phyloP scores from a whole-genome alignment of 2,329 filamentous ascomycete genomes.

The Aspergillus awamori region DNA sequence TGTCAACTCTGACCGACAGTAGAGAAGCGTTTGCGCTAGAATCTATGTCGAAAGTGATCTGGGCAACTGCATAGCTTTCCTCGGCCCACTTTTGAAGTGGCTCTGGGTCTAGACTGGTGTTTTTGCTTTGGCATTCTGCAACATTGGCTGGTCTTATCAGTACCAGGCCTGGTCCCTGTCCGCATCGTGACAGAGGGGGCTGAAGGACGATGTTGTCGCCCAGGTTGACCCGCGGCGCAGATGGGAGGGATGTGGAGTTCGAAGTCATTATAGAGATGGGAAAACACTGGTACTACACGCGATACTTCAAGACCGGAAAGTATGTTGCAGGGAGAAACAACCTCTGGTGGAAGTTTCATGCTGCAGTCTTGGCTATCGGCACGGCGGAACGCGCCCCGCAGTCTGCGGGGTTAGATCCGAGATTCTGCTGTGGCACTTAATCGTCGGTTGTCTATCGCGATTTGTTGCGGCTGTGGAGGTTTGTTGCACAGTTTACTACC shows the following conservation, averaged over 20 bases:
- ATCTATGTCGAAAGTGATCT: slow-evolving; percentile 44
- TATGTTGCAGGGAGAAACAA: neutral
- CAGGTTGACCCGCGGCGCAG: slow-evolving; percentile 14
- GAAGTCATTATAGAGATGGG: slow-evolving; percentile 9
- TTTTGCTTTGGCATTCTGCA: slow-evolving; percentile 32
- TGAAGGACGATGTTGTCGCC: slow-evolving; percentile 23
- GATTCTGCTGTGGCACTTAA: neutral
- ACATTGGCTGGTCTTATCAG: slow-evolving; percentile 44
- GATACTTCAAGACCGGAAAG: neutral
- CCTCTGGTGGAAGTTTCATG: neutral
- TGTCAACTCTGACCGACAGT: slow-evolving; percentile 14
- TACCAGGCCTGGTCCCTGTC: slow-evolving; percentile 53
- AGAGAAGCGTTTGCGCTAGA: slow-evolving; percentile 17
- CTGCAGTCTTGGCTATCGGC: too few species aligned
- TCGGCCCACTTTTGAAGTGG: slow-evolving; percentile 70
- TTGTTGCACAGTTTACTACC: too few species aligned
- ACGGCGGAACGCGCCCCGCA: neutral
- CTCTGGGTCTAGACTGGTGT: slow-evolving; percentile 54
- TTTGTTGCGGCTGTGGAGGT: too few species aligned
- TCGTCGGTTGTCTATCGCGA: too few species aligned
- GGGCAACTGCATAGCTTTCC: slow-evolving; percentile 66
- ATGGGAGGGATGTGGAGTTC: slow-evolving; percentile 3
- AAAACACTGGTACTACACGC: too few species aligned
- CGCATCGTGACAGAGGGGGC: slow-evolving; percentile 54
- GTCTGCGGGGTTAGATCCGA: neutral